A percentile compares a stretch with the other conserved stretches of the same genome.
These are phyloP conservation scores for Rhizophora apiculata DNA, from an alignment of 345 rosid genomes.

Conservation along the genomic window DNA sequence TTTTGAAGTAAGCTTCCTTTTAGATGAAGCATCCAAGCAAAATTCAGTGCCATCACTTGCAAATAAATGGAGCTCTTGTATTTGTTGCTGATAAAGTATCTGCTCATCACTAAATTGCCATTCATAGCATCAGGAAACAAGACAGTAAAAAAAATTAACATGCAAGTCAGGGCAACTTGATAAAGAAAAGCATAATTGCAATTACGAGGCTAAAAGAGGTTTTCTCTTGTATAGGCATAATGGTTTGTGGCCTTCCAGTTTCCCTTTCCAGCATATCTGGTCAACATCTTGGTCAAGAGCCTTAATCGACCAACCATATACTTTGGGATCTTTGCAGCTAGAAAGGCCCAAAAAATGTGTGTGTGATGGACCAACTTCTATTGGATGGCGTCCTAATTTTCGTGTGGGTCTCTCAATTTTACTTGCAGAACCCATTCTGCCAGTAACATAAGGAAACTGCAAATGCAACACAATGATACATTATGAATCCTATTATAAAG, in stretches of 20 bases:
- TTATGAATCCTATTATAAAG: neutral
- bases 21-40: slow-evolving; percentile 76
- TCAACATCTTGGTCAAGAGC: slow-evolving; percentile 42
- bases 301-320: slow-evolving; percentile 55
- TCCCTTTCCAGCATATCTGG: slow-evolving; percentile 66
- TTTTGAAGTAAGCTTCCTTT: slow-evolving; percentile 59
- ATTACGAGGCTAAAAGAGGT: slow-evolving; percentile 47
- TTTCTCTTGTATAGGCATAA: slow-evolving; percentile 69
- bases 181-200: slow-evolving; percentile 1
- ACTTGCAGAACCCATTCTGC: slow-evolving; percentile 18
- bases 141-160: neutral
- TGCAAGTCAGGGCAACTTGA: slow-evolving; percentile 6
- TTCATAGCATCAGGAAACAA: neutral
- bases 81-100: slow-evolving; percentile 30
- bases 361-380: slow-evolving; percentile 20
- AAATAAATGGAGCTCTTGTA: slow-evolving; percentile 41
- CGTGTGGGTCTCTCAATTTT: slow-evolving; percentile 10
- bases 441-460: slow-evolving; percentile 54
- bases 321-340: slow-evolving; percentile 64
- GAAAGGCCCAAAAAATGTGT: slow-evolving; percentile 49
- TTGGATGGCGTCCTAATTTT: slow-evolving; percentile 9
- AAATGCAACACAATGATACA: slow-evolving; percentile 13
- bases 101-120: slow-evolving; percentile 53
- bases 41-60: slow-evolving; percentile 49
- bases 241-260: slow-evolving; percentile 32